Percentiles rank a stretch among this genome's conserved stretches.
These are phyloP conservation scores for Cicer pinnatifidum DNA, from an alignment of 306 rosid species.

Conservation along the genomic window DNA sequence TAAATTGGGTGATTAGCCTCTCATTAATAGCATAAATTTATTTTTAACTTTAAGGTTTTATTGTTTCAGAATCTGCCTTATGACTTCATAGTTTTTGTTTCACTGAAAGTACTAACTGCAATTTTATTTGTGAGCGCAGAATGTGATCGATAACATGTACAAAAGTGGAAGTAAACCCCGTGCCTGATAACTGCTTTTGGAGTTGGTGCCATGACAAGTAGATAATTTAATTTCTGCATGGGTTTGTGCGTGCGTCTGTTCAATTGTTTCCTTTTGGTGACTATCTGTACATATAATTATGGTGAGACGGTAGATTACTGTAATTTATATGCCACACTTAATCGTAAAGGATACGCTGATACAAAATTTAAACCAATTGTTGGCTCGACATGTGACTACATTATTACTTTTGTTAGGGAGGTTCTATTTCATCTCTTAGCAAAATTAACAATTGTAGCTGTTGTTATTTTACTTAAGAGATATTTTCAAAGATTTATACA, in stretches of 20 bases:
- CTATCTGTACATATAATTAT: constrained; percentile 39
- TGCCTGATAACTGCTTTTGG: constrained; percentile 47
- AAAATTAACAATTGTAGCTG: not conserved
- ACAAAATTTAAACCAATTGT: not conserved
- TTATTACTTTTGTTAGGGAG: not conserved
- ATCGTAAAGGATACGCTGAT: not conserved
- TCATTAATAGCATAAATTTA: not conserved
- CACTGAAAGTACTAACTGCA: constrained; percentile 41
- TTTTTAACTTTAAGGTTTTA: not conserved
- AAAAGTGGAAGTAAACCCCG: constrained; percentile 61
- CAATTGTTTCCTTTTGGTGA: constrained; percentile 28
- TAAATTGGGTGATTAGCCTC: constrained; percentile 21
- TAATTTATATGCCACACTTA: not conserved
- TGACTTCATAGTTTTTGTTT: not conserved
- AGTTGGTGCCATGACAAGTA: constrained; percentile 24
- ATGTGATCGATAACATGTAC: constrained; percentile 74
- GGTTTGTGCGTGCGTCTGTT: constrained; percentile 31
- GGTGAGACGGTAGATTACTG: not conserved
- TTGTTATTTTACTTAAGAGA: not conserved
- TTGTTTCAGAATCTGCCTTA: not conserved
- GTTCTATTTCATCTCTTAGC: not conserved
- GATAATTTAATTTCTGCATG: constrained; percentile 32
- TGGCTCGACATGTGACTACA: not conserved
- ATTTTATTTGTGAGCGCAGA: constrained; percentile 50
- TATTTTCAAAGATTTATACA: not conserved